These are phyloP conservation scores for Didymella arachidicola DNA, from an alignment of 2,329 filamentous ascomycete genomes.

Conservation along the genomic window DNA sequence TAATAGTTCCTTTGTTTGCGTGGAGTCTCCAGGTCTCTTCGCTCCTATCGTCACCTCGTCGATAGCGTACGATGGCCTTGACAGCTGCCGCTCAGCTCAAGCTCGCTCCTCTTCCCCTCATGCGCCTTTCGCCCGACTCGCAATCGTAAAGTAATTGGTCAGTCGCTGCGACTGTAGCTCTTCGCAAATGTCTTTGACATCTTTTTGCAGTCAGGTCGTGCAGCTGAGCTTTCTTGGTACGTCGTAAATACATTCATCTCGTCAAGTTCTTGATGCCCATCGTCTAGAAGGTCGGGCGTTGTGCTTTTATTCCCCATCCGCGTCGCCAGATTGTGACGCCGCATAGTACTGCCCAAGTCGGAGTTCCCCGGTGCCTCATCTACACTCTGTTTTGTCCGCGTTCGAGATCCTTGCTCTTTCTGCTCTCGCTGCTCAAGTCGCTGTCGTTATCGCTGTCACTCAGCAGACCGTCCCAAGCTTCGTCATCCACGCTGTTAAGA, in stretches of 20 bases:
- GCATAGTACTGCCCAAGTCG: neutral
- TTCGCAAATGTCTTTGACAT: neutral
- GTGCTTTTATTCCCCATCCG: neutral
- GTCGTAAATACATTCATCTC: neutral
- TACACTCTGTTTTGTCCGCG: constrained; percentile 7
- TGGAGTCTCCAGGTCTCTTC: neutral
- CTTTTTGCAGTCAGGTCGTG: too few relatives aligned
- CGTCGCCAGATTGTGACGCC: neutral
- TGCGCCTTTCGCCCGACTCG: neutral
- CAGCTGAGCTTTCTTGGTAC: neutral
- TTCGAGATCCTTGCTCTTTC: constrained; percentile 38
- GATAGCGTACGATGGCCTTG: neutral
- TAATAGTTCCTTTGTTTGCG: neutral
- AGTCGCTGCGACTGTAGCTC: neutral
- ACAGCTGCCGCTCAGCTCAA: neutral
- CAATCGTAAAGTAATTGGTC: neutral
- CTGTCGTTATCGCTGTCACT: constrained; percentile 40
- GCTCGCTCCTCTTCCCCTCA: neutral
- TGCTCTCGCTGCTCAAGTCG: constrained; percentile 30
- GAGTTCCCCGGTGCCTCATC: neutral
- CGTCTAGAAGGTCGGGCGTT: too few relatives aligned
- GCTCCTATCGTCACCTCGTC: neutral
- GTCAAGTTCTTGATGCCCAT: neutral
- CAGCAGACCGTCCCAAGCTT: constrained; percentile 42
- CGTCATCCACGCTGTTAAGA: constrained; percentile 36